Base-by-base conservation (phyloP, 2,329 filamentous ascomycete genomes). In the Ascochyta pisi region DNA sequence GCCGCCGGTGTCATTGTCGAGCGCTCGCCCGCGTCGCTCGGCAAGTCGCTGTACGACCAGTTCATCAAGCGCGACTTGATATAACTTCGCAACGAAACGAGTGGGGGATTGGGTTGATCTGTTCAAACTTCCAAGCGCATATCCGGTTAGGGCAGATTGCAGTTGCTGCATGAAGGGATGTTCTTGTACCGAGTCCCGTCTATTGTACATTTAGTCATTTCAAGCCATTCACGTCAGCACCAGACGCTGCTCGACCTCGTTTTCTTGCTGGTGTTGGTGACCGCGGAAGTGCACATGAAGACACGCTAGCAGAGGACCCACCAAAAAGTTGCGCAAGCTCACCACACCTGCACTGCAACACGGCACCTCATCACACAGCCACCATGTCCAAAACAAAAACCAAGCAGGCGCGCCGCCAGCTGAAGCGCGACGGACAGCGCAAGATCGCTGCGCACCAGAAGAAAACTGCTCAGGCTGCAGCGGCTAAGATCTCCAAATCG, bases 61-160 rank as follows among this genome's bases (percentile, higher is more conserved):
- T 99, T 99, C 77, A 92, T 98, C 77, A 92, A 92, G 84, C 87
- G 91, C 65, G 95, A 99, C 81, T 83, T 99, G 77, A 86, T 99
- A 83, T 99, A 91, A 84, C 38, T 22, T 19, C 27, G 45, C 35
- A 8, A 26, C 31, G 42, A 50, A 43, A 38, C 45, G 44, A 31
- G 47, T 33, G 29, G 19, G 50, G 16, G 22, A 41, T 47, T 38
- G 47, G 47, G 47, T 64, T 64, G 62, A 54, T 57, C 56, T 63
- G 62, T 54, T 58, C 55, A 51, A 53, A 59, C 34, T 60, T 55
- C 58, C 61, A 62, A 65, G 63, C 67, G 64, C 60, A 58, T 56
- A 65, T 54, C 57, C 47, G 49, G 45, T 55, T 50, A 49, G 48
- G 55, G 57, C 56, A 64, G 54, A 57, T 56, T 63, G 65, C 49